Base-by-base conservation (phyloP, 1,284 basidiomycete species). In the Peniophora sp. region DNA sequence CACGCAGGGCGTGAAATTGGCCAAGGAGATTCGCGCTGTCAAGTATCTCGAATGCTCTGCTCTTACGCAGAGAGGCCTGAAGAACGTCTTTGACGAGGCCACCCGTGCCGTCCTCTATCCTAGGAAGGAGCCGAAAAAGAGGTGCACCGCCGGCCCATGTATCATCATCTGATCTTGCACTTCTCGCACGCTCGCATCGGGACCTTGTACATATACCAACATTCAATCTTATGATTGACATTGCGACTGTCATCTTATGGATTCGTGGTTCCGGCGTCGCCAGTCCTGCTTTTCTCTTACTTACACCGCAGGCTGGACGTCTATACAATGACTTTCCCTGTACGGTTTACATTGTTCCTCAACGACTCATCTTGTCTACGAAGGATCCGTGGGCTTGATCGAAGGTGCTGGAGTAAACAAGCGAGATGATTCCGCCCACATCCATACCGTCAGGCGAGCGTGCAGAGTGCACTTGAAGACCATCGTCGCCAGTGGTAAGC, bases 1-100 rank as follows among this genome's bases (percentile, higher is more conserved):
- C 66, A 76, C 83, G 48, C 89, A 97, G 72, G 96, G 93, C 52
- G 85, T 92, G 38, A 77, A 83, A 49, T 94, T 97, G 92, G 83
- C 86, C 52, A 88, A 87, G 63, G 94, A 98, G 62, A 97, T 99
- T 58, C 88, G 89, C 36, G 96, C 96, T 34, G 90, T 96, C 59
- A 96, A 94, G 69, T 99, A 98, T 65, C 72, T 98, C 53, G 96
- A 99, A 69, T 98, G 96, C 67, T 97, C 93, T 23, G 97, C 97
- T 41, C 74, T 99, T 61, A 98, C 97, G 45, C 97, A 99, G 76
- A 96, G 97, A 71, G 95, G 93, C 20, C 71, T 97, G 62, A 97
- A 97, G 82, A 92, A 86, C 45, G 94, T 97, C 44, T 97, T 97
- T 66, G 95, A 97, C 67, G 94, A 97, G 69, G 93, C 93, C 32